Conservation (phyloP, 345 rosid species). For the rapeseed (Brassica napus) region Da-Ae NC_063442.1:5610501-5611000, state of each 20-base stretch:
- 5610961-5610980: neutral
- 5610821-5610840: neutral
- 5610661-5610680: slow-evolving; percentile 14
- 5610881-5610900: neutral
- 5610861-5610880: neutral
- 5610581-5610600: slow-evolving; percentile 41
- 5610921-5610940: neutral
- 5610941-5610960: neutral
- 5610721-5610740: neutral
- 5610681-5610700: neutral
- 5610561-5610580: slow-evolving; percentile 81
- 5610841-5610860: neutral
- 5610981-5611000: neutral
- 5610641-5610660: neutral
- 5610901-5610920: neutral
- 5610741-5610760: neutral
- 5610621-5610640: neutral
- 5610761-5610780: neutral
- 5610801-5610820: neutral
- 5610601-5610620: neutral
- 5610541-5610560: slow-evolving; percentile 13
- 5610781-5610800: neutral
- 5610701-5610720: neutral
- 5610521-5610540: slow-evolving; percentile 1
- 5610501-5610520: neutral